phyloP scores from a whole-genome alignment of 2,329 filamentous ascomycete genomes.

The Colletotrichum phormii region DNA sequence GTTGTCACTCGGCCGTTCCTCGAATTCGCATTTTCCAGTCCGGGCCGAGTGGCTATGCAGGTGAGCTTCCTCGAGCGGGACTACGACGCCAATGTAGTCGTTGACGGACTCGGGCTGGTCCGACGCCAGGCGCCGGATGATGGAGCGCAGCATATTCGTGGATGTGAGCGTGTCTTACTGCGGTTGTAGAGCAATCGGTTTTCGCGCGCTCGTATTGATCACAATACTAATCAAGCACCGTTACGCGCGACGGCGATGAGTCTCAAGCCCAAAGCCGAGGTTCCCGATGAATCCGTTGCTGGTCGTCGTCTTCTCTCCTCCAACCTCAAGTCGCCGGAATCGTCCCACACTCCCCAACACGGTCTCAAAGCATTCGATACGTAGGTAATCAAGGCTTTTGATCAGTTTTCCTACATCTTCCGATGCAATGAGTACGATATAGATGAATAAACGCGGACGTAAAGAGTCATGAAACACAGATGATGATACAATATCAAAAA shows the following conservation, averaged over 20 bases:
- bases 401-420: background rate
- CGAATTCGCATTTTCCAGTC: conserved; percentile 57
- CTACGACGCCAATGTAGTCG: conserved; percentile 62
- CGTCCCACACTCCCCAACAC: background rate
- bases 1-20: conserved; percentile 49
- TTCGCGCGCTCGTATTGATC: background rate
- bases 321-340: background rate
- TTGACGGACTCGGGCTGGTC: conserved; percentile 55
- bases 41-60: conserved; percentile 66
- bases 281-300: background rate
- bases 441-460: background rate
- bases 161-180: background rate
- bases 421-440: background rate
- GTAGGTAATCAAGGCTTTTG: background rate
- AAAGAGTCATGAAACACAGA: no score
- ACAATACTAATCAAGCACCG: background rate
- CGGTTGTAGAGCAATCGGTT: background rate
- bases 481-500: background rate
- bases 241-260: background rate
- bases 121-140: conserved; percentile 28
- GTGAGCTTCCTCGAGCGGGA: conserved; percentile 67
- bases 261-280: background rate
- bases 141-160: conserved; percentile 21
- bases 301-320: background rate
- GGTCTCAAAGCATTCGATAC: background rate